phyloP scores from a whole-genome alignment of 1,139 yeast genomes.

The Sugiyamaella novakii region DNA sequence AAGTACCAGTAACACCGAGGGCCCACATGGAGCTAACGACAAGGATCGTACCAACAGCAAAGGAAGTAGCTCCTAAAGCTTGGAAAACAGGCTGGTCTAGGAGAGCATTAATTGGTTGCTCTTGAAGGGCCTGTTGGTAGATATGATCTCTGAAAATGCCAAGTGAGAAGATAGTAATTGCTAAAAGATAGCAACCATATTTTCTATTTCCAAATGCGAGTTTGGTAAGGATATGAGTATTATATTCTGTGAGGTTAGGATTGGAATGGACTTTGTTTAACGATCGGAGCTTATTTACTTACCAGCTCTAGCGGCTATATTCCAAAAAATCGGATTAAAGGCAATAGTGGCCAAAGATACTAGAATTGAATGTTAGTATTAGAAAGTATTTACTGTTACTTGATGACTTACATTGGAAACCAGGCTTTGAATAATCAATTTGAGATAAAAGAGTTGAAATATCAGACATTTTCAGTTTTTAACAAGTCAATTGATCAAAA shows the following conservation, averaged over 20 bases:
- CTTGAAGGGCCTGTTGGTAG: conserved; percentile 66
- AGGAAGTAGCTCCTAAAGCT: conserved; percentile 50
- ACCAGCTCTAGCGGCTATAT: conserved; percentile 75
- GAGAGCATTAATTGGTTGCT: conserved; percentile 46
- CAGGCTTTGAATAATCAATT: conserved; percentile 27
- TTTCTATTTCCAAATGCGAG: conserved; percentile 66
- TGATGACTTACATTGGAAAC: conserved; percentile 26
- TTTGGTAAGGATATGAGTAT: conserved; percentile 72
- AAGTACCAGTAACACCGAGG: conserved; percentile 95
- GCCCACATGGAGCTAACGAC: conserved; percentile 88
- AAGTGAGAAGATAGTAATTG: conserved; percentile 75
- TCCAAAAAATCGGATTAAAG: conserved; percentile 96
- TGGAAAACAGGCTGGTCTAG: conserved; percentile 47
- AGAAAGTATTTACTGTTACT: not conserved
- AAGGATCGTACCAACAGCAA: conserved; percentile 73
- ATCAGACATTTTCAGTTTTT: conserved; percentile 13
- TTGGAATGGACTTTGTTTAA: too few relatives aligned
- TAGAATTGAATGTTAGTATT: conserved; percentile 1
- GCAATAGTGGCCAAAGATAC: conserved; percentile 54
- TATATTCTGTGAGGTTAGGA: conserved; percentile 55
- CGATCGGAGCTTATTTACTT: too few relatives aligned
- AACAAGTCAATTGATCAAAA: not conserved
- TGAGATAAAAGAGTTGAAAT: conserved; percentile 11
- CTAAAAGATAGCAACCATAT: conserved; percentile 81
- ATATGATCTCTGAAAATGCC: conserved; percentile 82